Base-by-base conservation (phyloP, 495 filamentous ascomycete species). In the Echria macrotheca region DNA sequence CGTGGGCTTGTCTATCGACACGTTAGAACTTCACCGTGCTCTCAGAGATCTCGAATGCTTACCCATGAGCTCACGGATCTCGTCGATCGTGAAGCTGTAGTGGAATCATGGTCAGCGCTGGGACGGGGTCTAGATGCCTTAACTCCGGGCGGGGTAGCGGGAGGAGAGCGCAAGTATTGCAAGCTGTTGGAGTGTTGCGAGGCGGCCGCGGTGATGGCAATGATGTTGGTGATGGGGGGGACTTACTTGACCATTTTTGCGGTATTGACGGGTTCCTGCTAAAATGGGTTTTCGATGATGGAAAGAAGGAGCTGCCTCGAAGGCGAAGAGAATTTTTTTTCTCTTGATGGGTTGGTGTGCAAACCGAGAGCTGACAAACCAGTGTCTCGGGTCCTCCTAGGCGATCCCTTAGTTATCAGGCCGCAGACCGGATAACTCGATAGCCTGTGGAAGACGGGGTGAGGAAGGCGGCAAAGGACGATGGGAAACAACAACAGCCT, bases 241-340 rank as follows among this genome's bases (percentile, higher is more conserved):
- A 94, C 93, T 84, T 89, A 98, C 93, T 98, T 96, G 66, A 98
- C 93, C 93, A 98, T 98, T 68, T 88, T 95, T 84, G 73, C 89
- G 85, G 88, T 84, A 69, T 80, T 86, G 57, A 59, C 52, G 52
- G 55, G 48, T 47, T 59, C 54, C 61, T 53, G 54, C 58, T 63
- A 58, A 56, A 54, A 57, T 58, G 52, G 42, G 49, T 42, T 54
- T 32, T n/a, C n/a, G 51, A 25, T 44, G 53, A 45, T 57, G 59
- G 50, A 37, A 31, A 49, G 33, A 41, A 24, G 51, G 52, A 39
- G 49, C 50, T 51, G 56, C 55, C 57, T 57, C 61, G 49, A 40
- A 23, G 47, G 42, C 42, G 49, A 54, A 44, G 54, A 63, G 57
- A 58, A 47, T 50, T 61, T 64, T 62, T 61, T 55, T 52, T 53